Evolutionary conservation across 257 asterid species (phyloP), one percentile per base, ranked within the genome.

Genomic region (Apocynum venetum): DNA sequence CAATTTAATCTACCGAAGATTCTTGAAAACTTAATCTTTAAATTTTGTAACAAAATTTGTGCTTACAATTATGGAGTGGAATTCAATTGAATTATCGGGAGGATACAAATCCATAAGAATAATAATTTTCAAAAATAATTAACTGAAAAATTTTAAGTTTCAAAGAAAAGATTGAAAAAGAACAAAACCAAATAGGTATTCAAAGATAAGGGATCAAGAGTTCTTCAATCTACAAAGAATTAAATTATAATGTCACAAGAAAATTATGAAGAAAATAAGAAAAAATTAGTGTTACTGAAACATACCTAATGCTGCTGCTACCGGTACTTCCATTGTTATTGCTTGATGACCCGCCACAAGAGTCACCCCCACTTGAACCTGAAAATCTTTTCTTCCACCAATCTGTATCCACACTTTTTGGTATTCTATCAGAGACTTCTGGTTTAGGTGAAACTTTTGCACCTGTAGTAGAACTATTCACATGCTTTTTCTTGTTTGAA

Each of bases 351-450:
- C 95, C 82, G 25, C 88, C 70, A 73, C 72, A 20, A 3, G 51
- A 73, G 52, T 86, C 86, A 78, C 94, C 89, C 57, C 80, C 92
- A 64, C 87, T 87, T 15, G 97, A 92, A 10, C 82, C 84, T 10
- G 83, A 74, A 69, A 88, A 84, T 82, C 80, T 84, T 77, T 82
- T 90, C 94, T 88, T 91, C 98, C 97, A 90, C 96, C 96, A 93
- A n/a, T 90, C 96, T 64, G 60, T 87, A 19, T 89, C 94, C 1
- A 85, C 76, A 38, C 73, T 72, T 43, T 85, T 84, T 75, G 87
- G 84, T 36, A 78, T 8, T 47, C 80, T 76, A 8, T 83, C 84
- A 47, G 49, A 75, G 25, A 35, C 82, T 74, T 85, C 90, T 36
- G 89, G 88, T 78, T 82, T 86, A 0, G 90, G 88, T 11, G 92